Evolutionary conservation across 805 yeast genomes (phyloP).

Genomic region (Saturnispora hagleri): DNA sequence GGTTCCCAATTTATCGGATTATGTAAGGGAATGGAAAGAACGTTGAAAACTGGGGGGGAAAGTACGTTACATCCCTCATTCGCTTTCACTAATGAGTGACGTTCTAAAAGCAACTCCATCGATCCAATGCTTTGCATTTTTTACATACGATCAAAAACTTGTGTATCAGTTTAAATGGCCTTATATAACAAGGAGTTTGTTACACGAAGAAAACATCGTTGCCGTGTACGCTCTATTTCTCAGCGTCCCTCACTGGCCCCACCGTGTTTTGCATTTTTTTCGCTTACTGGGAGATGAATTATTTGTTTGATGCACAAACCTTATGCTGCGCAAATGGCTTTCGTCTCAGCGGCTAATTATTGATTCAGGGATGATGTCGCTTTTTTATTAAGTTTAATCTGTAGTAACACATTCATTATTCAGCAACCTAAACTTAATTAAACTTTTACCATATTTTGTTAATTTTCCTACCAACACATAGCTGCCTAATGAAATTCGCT

Average conservation of each 20-base stretch:
- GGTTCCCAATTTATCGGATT: not conserved
- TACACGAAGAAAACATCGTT: constrained; percentile 24
- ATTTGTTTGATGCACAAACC: not conserved
- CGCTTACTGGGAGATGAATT: not conserved
- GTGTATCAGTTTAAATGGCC: not conserved
- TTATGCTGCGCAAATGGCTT: too few relatives aligned
- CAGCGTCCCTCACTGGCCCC: not conserved
- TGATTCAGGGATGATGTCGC: not conserved
- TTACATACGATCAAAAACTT: not conserved
- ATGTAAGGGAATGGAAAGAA: not conserved
- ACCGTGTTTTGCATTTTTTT: constrained; percentile 1
- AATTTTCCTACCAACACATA: too few relatives aligned
- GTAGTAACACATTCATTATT: too few relatives aligned
- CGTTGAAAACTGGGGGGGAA: not conserved
- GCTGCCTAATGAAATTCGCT: too few relatives aligned
- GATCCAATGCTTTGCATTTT: not conserved
- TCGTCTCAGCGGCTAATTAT: too few relatives aligned
- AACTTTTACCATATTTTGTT: too few relatives aligned
- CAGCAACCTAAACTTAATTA: too few relatives aligned
- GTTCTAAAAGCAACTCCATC: not conserved
- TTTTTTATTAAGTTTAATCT: too few relatives aligned
- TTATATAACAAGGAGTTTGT: constrained; percentile 20
- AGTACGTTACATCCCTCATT: not conserved
- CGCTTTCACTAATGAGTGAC: not conserved
- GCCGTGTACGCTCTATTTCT: not conserved